phyloP scores from a whole-genome alignment of 345 rosid species.

The Mallotus nudiflorus region DNA sequence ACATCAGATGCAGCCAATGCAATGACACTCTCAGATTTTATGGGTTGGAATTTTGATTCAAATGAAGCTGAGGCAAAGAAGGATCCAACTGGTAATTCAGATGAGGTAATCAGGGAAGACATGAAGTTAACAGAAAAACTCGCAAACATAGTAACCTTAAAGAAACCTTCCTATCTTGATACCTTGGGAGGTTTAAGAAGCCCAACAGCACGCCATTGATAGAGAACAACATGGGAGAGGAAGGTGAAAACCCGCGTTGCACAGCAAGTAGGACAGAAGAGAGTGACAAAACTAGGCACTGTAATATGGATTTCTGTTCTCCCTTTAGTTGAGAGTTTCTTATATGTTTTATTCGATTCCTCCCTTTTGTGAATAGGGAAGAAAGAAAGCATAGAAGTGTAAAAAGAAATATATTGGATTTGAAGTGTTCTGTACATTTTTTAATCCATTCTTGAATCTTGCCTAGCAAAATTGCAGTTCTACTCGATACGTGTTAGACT shows the following conservation, averaged over 20 bases:
- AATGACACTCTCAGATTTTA: slow-evolving; percentile 66
- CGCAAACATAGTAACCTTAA: slow-evolving; percentile 40
- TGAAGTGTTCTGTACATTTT: slow-evolving; percentile 21
- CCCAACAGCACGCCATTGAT: slow-evolving; percentile 64
- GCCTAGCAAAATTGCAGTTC: too few species aligned
- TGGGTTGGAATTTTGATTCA: slow-evolving; percentile 67
- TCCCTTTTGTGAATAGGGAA: slow-evolving; percentile 30
- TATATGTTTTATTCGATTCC: slow-evolving; percentile 15
- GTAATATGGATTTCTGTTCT: slow-evolving; percentile 4
- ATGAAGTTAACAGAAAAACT: slow-evolving; percentile 41
- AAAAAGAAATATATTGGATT: slow-evolving; percentile 11
- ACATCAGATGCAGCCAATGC: slow-evolving; percentile 29
- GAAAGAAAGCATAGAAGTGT: slow-evolving; percentile 1
- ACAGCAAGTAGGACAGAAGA: background rate
- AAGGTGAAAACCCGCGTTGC: background rate
- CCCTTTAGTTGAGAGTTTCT: slow-evolving; percentile 4
- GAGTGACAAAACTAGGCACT: slow-evolving; percentile 21
- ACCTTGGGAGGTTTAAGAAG: slow-evolving; percentile 58
- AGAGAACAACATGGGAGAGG: slow-evolving; percentile 1
- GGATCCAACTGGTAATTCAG: slow-evolving; percentile 25
- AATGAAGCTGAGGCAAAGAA: slow-evolving; percentile 38
- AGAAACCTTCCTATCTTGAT: slow-evolving; percentile 67
- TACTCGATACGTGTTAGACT: too few species aligned
- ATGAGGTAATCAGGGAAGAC: slow-evolving; percentile 38
- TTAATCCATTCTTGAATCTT: background rate